Conservation (phyloP, 2,329 filamentous ascomycete genomes). For the Fusarium sp. region DNA sequence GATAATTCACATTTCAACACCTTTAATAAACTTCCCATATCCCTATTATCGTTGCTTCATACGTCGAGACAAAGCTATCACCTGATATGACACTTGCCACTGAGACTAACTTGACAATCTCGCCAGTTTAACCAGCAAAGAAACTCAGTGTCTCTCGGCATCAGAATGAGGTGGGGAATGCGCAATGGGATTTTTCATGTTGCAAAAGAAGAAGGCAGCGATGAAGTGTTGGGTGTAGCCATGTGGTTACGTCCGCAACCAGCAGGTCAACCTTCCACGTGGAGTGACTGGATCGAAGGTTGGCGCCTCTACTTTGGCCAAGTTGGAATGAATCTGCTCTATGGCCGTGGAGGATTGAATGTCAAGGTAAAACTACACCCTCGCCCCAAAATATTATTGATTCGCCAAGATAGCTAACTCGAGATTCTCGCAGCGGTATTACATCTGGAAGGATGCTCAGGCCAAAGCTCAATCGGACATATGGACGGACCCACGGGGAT, state of each 20-base stretch:
- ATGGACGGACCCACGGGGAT: constrained; percentile 77
- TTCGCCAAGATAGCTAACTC: not conserved
- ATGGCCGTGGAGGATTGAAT: constrained; percentile 78
- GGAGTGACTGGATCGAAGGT: constrained; percentile 73
- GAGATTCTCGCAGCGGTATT: constrained; percentile 69
- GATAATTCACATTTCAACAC: not conserved
- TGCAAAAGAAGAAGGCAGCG: constrained; percentile 71
- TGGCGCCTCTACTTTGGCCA: constrained; percentile 79
- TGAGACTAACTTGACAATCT: too few relatives aligned
- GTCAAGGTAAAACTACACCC: constrained; percentile 60
- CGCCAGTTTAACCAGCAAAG: constrained; percentile 70
- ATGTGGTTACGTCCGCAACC: constrained; percentile 79
- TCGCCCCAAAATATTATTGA: not conserved
- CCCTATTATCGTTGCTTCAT: too few relatives aligned
- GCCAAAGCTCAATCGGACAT: constrained; percentile 72
- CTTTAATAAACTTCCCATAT: not conserved
- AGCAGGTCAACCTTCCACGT: constrained; percentile 65
- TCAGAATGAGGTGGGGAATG: constrained; percentile 80
- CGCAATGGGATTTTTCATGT: constrained; percentile 79
- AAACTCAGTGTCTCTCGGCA: constrained; percentile 74
- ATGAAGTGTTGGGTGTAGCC: constrained; percentile 76
- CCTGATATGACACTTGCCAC: too few relatives aligned
- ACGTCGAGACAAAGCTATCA: too few relatives aligned
- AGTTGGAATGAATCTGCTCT: constrained; percentile 76
- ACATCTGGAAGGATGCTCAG: constrained; percentile 80